phyloP scores from a whole-genome alignment of 2,329 filamentous ascomycete species.

The Huntiella moniliformis region DNA sequence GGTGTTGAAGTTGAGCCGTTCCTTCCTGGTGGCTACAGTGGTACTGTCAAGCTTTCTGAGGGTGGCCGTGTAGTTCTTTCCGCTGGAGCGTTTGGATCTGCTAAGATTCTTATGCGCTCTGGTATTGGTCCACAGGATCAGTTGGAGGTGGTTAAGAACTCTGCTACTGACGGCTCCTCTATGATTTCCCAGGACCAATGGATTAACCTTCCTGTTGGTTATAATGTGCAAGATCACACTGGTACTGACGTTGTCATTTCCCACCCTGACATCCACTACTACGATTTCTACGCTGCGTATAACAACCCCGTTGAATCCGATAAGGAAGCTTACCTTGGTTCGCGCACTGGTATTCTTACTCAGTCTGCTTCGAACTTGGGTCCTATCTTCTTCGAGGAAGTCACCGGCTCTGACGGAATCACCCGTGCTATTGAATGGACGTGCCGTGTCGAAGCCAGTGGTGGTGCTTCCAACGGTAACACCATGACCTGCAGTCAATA shows the following conservation, averaged over 20 bases:
- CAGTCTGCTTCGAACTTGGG: slow-evolving; percentile 49
- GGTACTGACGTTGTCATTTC: slow-evolving; percentile 30
- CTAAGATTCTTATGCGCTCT: slow-evolving; percentile 48
- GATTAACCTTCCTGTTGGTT: slow-evolving; percentile 40
- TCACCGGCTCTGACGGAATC: slow-evolving; percentile 37
- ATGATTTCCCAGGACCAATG: slow-evolving; percentile 33
- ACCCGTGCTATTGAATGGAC: slow-evolving; percentile 48
- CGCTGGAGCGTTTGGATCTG: slow-evolving; percentile 49
- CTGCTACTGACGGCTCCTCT: slow-evolving; percentile 26
- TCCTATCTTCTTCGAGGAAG: slow-evolving; percentile 35
- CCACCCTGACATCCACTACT: slow-evolving; percentile 31
- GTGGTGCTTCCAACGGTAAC: slow-evolving; percentile 19
- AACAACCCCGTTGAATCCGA: slow-evolving; percentile 27
- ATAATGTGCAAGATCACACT: slow-evolving; percentile 38
- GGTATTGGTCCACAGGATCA: slow-evolving; percentile 47
- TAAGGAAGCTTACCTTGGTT: slow-evolving; percentile 22
- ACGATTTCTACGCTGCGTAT: slow-evolving; percentile 47
- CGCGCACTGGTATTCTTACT: slow-evolving; percentile 39
- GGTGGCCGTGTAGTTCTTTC: slow-evolving; percentile 50
- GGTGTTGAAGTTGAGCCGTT: slow-evolving; percentile 48
- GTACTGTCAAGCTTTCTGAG: slow-evolving; percentile 40
- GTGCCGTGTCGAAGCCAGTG: slow-evolving; percentile 40
- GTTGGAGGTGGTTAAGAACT: slow-evolving; percentile 30
- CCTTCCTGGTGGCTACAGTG: slow-evolving; percentile 31
- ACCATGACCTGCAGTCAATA: slow-evolving; percentile 39